Evolutionary conservation across 2,329 filamentous ascomycete species (phyloP), one percentile per base, ranked within the genome.

Genomic region (Hymenoscyphus linearis): DNA sequence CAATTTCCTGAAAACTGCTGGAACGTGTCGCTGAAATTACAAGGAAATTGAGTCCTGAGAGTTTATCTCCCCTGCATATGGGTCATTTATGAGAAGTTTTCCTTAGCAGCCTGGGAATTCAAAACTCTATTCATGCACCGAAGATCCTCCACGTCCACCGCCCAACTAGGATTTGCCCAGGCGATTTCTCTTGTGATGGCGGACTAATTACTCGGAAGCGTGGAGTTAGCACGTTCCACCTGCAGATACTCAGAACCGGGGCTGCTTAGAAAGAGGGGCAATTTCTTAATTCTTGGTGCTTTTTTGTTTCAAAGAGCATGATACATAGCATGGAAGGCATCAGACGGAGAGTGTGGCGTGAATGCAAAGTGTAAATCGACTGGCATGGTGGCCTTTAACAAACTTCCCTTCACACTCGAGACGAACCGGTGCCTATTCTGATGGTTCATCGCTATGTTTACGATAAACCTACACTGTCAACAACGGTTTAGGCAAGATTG

Each of bases 141-240:
- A 57, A 57, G 55, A 57, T 47, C 55, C 55, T 37, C 55, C 55
- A 57, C 55, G 22, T 57, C 55, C 55, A 57, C 55, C 12, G 3
- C 40, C 40, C 6, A 22, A n/a, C 40, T 47, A 18, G 40, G 18
- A 47, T 47, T 47, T 22, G n/a, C 18, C 40, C 40, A 44, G 40
- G 37, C 16, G 37, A 18, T 7, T 44, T 31, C 37, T n/a, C 37
- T 44, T 44, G 37, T 44, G 37, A 44, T n/a, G 14, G 14, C 37
- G 14, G 10, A 5, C 40, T 18, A 47, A 47, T 16, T 31, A 18
- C 18, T n/a, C 40, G n/a, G 10, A 25, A 18, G n/a, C n/a, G n/a
- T 47, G 40, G n/a, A 18, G 31, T 47, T 47, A 47, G 40, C 40
- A 47, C 40, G 40, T 47, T 47, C 40, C 40, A 22, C 40, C n/a